Conservation (phyloP, 768 basidiomycete species). For the Boletus sp. region DNA sequence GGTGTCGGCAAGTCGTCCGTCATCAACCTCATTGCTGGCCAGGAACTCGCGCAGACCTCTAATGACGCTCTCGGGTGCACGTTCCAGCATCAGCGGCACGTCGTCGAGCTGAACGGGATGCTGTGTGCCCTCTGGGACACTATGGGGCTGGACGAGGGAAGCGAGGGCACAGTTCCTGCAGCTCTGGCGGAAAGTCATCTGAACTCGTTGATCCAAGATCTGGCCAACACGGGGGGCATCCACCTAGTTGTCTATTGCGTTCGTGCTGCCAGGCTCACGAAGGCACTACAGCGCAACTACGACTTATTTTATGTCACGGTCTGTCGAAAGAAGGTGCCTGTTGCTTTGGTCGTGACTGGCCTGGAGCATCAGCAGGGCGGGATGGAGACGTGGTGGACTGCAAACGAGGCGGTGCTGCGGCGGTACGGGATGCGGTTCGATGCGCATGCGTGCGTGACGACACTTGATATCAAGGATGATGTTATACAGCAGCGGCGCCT, state of each 20-base stretch:
- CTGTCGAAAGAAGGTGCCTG: constrained; percentile 34
- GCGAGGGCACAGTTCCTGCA: constrained; percentile 1
- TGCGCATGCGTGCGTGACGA: background rate
- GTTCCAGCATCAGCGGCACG: background rate
- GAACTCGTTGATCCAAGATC: background rate
- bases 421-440: constrained; percentile 26
- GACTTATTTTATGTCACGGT: constrained; percentile 30
- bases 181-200: background rate
- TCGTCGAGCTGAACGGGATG: background rate
- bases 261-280: background rate
- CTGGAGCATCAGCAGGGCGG: constrained; percentile 23
- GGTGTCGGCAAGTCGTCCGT: constrained; percentile 7
- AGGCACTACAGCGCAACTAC: constrained; percentile 29
- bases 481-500: background rate
- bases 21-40: constrained; percentile 8
- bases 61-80: constrained; percentile 4
- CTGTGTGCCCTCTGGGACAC: background rate
- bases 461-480: background rate
- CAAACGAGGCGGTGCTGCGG: constrained; percentile 25
- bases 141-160: background rate
- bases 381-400: constrained; percentile 28
- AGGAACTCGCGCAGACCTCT: background rate
- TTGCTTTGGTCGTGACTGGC: constrained; percentile 34
- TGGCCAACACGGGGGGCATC: background rate
- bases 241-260: background rate